Percentiles rank a stretch among this genome's conserved stretches.
Conservation (phyloP, 805 yeast genomes). For the Debaryomyces tyrocola region DNA sequence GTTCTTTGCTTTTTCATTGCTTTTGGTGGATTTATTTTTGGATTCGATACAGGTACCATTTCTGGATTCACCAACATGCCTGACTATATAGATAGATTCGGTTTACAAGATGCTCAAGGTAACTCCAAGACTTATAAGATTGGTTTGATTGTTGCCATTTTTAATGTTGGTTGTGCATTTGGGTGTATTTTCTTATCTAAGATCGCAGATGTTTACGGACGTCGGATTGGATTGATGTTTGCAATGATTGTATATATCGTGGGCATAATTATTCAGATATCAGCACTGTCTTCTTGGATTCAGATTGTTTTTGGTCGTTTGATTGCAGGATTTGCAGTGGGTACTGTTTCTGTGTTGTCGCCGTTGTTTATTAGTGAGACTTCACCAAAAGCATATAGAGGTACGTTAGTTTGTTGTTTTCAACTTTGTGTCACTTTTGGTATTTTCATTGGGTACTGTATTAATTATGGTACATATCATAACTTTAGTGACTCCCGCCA, state of each 20-base stretch:
- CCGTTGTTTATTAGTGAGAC: constrained; percentile 69
- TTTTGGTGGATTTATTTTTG: constrained; percentile 75
- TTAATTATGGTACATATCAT: constrained; percentile 59
- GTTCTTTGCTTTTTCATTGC: constrained; percentile 55
- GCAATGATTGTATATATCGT: constrained; percentile 56
- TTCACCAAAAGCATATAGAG: constrained; percentile 69
- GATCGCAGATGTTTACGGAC: constrained; percentile 58
- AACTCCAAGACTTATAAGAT: constrained; percentile 44
- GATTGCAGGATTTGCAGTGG: constrained; percentile 72
- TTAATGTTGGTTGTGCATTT: constrained; percentile 69
- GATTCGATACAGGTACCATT: constrained; percentile 78
- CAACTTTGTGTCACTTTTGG: constrained; percentile 71
- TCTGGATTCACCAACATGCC: constrained; percentile 67
- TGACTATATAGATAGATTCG: constrained; percentile 54
- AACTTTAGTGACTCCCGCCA: constrained; percentile 51
- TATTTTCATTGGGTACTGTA: constrained; percentile 67
- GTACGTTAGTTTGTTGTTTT: constrained; percentile 65
- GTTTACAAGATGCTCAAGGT: constrained; percentile 41
- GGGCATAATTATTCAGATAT: constrained; percentile 60
- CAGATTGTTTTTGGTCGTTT: constrained; percentile 66
- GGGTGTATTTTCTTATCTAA: constrained; percentile 64
- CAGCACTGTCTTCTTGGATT: constrained; percentile 56
- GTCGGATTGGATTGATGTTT: constrained; percentile 54
- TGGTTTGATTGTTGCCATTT: constrained; percentile 54
- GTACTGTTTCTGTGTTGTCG: constrained; percentile 65